Percentiles rank a stretch among this genome's conserved stretches.
phyloP scores from a whole-genome alignment of 2,329 filamentous ascomycete genomes.

The Coleophoma cylindrospora region DNA sequence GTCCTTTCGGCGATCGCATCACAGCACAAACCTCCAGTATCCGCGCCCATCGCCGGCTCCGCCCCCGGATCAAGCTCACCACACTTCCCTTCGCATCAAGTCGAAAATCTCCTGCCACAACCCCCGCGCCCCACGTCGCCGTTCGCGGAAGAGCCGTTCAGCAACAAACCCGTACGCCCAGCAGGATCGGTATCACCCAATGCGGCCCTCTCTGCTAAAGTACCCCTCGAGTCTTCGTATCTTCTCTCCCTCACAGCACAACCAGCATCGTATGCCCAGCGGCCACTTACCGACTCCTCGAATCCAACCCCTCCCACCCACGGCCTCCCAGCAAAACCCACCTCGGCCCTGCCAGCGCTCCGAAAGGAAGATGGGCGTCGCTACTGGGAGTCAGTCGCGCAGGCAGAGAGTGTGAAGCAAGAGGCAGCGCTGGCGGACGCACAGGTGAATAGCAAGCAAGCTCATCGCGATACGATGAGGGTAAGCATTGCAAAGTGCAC shows the following conservation, averaged over 20 bases:
- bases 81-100: conserved; percentile 20
- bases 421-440: neutral
- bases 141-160: conserved; percentile 8
- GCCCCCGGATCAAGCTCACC: conserved; percentile 12
- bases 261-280: too few species aligned
- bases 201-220: conserved; percentile 13
- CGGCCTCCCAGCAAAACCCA: conserved; percentile 15
- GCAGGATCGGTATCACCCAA: conserved; percentile 11
- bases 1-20: conserved; percentile 1
- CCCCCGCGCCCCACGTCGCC: neutral
- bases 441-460: neutral
- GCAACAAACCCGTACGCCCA: conserved; percentile 20
- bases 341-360: conserved; percentile 14
- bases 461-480: neutral
- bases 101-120: neutral
- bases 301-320: neutral
- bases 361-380: conserved; percentile 14
- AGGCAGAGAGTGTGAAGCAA: neutral
- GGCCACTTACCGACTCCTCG: neutral
- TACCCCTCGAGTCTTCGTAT: conserved; percentile 16
- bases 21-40: neutral
- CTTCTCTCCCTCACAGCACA: conserved; percentile 13
- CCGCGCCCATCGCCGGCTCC: conserved; percentile 6
- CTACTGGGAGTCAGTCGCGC: conserved; percentile 13
- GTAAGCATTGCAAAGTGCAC: neutral